Conservation (phyloP, 192 early-diverging fungal genomes). For the Coemansia sp. region DNA sequence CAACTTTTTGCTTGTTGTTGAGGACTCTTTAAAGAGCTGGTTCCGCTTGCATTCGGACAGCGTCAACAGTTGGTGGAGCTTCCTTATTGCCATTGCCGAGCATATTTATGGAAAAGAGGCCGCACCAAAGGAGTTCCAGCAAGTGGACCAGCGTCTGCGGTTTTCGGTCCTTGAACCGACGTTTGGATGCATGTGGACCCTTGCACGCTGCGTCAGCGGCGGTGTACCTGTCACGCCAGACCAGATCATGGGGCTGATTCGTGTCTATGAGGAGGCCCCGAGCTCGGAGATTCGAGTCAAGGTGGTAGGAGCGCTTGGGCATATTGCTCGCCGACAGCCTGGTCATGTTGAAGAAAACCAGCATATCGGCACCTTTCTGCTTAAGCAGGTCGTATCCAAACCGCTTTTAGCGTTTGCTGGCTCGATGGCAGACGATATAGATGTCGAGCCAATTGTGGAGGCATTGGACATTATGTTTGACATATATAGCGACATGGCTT, state of each 20-base stretch:
- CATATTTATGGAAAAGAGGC: slow-evolving; percentile 52
- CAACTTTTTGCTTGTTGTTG: slow-evolving; percentile 75
- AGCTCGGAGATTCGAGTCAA: slow-evolving; percentile 59
- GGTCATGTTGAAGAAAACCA: slow-evolving; percentile 49
- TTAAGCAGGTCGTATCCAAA: slow-evolving; percentile 39
- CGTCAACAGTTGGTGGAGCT: slow-evolving; percentile 56
- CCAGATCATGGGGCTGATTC: slow-evolving; percentile 57
- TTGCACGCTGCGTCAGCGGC: slow-evolving; percentile 65
- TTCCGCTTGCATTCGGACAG: slow-evolving; percentile 48
- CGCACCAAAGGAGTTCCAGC: slow-evolving; percentile 53
- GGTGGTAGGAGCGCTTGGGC: slow-evolving; percentile 70
- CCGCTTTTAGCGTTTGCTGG: slow-evolving; percentile 15
- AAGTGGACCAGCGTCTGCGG: slow-evolving; percentile 56
- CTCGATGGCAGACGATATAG: not conserved
- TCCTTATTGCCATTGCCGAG: slow-evolving; percentile 62
- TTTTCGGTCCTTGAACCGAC: slow-evolving; percentile 63
- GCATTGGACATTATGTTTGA: slow-evolving; percentile 85
- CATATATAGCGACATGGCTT: slow-evolving; percentile 80
- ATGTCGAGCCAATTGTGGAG: slow-evolving; percentile 59
- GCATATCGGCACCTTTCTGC: slow-evolving; percentile 67
- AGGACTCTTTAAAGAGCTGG: slow-evolving; percentile 67
- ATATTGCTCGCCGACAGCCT: slow-evolving; percentile 70
- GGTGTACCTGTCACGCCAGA: slow-evolving; percentile 52
- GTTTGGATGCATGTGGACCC: slow-evolving; percentile 75
- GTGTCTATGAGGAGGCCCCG: slow-evolving; percentile 25